A percentile compares a stretch with the other conserved stretches of the same genome.
phyloP scores from a whole-genome alignment of 176 grass and related monocot species.

The Oryza glaberrima region DNA sequence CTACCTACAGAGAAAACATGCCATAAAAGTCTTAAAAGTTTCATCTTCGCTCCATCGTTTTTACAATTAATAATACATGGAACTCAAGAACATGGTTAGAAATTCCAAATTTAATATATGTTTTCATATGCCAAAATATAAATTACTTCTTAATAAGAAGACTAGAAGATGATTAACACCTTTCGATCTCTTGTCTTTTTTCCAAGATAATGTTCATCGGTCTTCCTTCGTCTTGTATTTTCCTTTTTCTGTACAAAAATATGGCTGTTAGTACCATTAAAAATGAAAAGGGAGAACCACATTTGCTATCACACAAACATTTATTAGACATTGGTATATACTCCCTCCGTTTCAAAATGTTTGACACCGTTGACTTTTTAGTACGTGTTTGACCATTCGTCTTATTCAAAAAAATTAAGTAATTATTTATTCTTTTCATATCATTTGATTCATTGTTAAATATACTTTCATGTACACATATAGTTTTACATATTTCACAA shows the following conservation, averaged over 20 bases:
- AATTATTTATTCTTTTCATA: no score
- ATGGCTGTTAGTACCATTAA: background rate
- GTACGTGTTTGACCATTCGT: no score
- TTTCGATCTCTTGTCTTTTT: conserved; percentile 80
- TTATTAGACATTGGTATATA: background rate
- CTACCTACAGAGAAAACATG: background rate
- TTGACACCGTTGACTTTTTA: no score
- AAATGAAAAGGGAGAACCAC: background rate
- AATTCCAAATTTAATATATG: background rate
- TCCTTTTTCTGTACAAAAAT: conserved; percentile 73
- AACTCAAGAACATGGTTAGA: conserved; percentile 26
- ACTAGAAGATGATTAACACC: conserved; percentile 42
- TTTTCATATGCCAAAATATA: conserved; percentile 3
- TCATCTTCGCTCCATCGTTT: conserved; percentile 25
- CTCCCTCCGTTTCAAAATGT: no score
- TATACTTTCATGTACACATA: no score
- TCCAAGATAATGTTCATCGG: conserved; percentile 61
- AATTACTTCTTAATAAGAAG: conserved; percentile 27
- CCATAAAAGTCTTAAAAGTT: background rate
- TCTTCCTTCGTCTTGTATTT: conserved; percentile 63
- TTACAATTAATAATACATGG: background rate
- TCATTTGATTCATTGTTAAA: no score
- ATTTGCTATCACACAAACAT: background rate
- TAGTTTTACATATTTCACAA: no score
- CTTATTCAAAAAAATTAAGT: no score